Evolutionary conservation across 345 rosid genomes (phyloP), one percentile per base, ranked within the genome.

Genomic region (Carallia brachiata): DNA sequence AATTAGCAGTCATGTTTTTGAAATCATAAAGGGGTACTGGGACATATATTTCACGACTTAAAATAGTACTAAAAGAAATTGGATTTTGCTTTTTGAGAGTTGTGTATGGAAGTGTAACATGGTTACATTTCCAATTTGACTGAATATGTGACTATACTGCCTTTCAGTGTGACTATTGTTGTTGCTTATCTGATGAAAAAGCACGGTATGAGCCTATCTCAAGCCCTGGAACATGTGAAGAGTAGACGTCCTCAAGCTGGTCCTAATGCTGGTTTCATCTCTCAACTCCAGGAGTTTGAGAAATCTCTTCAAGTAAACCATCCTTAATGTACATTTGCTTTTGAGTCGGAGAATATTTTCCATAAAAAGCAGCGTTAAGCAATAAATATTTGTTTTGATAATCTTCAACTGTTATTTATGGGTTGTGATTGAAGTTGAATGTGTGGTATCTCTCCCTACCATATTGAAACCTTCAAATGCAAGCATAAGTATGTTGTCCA

Each of bases 161-260:
- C 19, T 57, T 39, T 52, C 77, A 92, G 96, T 69, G 98, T 84
- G 59, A 88, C 91, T 6, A 62, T 90, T n/a, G 84, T 86, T 63
- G 83, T 85, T 69, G 92, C 92, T 16, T 92, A 90, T 82, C 77
- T 88, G 28, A 88, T 92, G 96, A 92, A 84, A 78, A 84, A 69
- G 76, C 82, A 65, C 0, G 82, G 85, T 13, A 86, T 90, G 98
- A 75, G 81, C 50, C 74, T 84, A 50, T 54, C 78, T 19, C 82
- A 88, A 83, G 96, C 96, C 28, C 65, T 90, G 72, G 77, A 83
- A 52, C 81, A 78, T 61, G 91, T 90, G 52, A 87, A 79, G 77
- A 78, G 65, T 55, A 84, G 53, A 75, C 76, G 96, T 55, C 88
- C 92, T 13, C 88, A 78, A 65, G 92, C 98, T 23, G 63, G 75